Base-by-base conservation (phyloP, 2,329 filamentous ascomycete species). In the Mycogone perniciosa region DNA sequence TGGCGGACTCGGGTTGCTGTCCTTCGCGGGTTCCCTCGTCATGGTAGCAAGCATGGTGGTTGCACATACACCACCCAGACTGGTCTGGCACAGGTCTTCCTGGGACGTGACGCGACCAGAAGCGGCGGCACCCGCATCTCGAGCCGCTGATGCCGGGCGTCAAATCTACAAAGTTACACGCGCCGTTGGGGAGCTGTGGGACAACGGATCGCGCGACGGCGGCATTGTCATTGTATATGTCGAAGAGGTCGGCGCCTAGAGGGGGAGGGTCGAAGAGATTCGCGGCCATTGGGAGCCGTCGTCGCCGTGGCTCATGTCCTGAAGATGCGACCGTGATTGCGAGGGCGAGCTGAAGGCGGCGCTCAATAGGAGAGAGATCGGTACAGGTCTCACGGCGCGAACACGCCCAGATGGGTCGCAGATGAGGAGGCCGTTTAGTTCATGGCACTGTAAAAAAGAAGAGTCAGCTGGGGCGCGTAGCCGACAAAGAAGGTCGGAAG, bases 11-110 rank as follows among this genome's bases (percentile, higher is more conserved):
- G 6, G 63, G 54, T 41, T 62, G 59, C 13, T 56, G 46, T 39
- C 53, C 55, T 54, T 61, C 57, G 46, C 55, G 55, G 44, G 57
- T 51, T 34, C 62, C 65, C 57, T 81, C 72, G 62, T 82, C 79
- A 54, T 83, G 80, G 54, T 73, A 83, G 62, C 80, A 83, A 48
- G 80, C 80, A 64, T 83, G 80, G 57, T 83, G 80, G 47, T 76
- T 76, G 60, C 80, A 83, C 79, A 82, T 82, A 66, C 80, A 83
- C 71, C 74, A 80, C 53, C 69, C 68, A 30, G 69, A 59, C 59
- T 80, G 72, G 48, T 74, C 73, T 48, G 64, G 57, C 39, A 66
- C 61, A 43, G 67, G 61, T 44, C 64, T 62, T 31, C 60, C 66
- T 42, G 62, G 56, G 48, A 63, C 57, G 49, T 66, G 67, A 54